Percentiles rank a stretch among this genome's conserved stretches.
phyloP scores from a whole-genome alignment of 2,329 filamentous ascomycete species.

The Diaporthe amygdali region DNA sequence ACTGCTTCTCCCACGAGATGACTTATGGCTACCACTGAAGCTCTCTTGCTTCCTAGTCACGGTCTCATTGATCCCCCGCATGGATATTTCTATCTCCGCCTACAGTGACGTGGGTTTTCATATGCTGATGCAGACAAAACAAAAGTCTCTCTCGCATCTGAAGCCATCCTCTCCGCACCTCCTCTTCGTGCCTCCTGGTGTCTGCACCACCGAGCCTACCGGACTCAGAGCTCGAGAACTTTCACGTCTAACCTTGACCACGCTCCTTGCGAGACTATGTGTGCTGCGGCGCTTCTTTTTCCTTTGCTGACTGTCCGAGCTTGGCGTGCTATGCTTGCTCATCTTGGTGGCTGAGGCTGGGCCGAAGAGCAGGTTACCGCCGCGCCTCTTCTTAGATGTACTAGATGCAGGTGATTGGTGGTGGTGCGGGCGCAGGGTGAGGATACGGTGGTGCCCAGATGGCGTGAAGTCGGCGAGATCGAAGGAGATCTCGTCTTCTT shows the following conservation, averaged over 20 bases:
- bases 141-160: constrained; percentile 62
- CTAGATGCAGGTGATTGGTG: not conserved
- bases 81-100: not conserved
- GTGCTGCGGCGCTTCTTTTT: not conserved
- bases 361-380: constrained; percentile 26
- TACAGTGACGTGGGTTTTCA: not conserved
- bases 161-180: constrained; percentile 62
- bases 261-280: constrained; percentile 8
- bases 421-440: constrained; percentile 7
- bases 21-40: not conserved
- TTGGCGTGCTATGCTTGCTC: not conserved
- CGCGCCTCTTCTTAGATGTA: constrained; percentile 13
- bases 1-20: not conserved
- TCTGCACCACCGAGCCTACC: constrained; percentile 40
- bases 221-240: constrained; percentile 27
- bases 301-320: not conserved
- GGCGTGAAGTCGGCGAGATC: constrained; percentile 33
- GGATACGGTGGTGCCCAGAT: constrained; percentile 16
- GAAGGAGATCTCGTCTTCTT: constrained; percentile 45
- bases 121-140: constrained; percentile 56
- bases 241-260: constrained; percentile 12
- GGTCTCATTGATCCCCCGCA: not conserved
- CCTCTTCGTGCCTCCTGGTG: constrained; percentile 55
- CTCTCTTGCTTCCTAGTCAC: not conserved
- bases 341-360: constrained; percentile 8